Conservation (phyloP, 2,329 filamentous ascomycete species). For the Colletotrichum liriopes region DNA sequence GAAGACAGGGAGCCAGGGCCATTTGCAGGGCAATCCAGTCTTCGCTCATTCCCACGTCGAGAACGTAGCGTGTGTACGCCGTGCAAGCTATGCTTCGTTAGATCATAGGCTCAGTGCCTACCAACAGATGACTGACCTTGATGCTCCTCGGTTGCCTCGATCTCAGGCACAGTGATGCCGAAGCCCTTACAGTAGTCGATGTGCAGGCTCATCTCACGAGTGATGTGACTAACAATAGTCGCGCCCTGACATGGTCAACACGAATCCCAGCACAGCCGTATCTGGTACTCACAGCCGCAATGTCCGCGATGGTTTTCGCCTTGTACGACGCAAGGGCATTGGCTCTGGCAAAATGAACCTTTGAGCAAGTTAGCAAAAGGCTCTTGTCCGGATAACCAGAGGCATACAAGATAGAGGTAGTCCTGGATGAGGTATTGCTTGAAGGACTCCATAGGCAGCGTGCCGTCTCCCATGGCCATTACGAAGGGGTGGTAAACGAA, state of each 20-base stretch:
- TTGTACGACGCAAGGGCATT: constrained; percentile 92
- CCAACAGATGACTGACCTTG: constrained; percentile 67
- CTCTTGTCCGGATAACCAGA: too few relatives aligned
- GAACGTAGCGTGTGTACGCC: constrained; percentile 87
- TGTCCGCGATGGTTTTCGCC: constrained; percentile 79
- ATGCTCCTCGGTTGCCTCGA: constrained; percentile 81
- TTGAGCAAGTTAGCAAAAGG: background rate
- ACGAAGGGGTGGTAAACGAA: constrained; percentile 91
- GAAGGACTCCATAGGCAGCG: constrained; percentile 82
- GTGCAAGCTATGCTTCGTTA: constrained; percentile 73
- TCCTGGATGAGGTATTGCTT: constrained; percentile 93
- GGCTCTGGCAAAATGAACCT: constrained; percentile 90
- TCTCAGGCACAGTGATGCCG: constrained; percentile 80
- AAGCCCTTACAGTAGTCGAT: constrained; percentile 87
- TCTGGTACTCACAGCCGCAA: constrained; percentile 71
- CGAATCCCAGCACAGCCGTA: constrained; percentile 45
- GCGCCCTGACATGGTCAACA: constrained; percentile 64
- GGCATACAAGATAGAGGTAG: constrained; percentile 85
- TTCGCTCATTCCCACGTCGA: constrained; percentile 89
- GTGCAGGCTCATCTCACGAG: constrained; percentile 86
- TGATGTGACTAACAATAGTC: constrained; percentile 81
- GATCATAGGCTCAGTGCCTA: too few relatives aligned
- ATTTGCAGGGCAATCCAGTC: constrained; percentile 92
- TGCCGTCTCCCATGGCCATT: constrained; percentile 80
- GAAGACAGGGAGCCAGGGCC: constrained; percentile 86